These are phyloP conservation scores for Dissophora globulifera DNA, from an alignment of 192 early-diverging fungal genomes.

Conservation along the genomic window DNA sequence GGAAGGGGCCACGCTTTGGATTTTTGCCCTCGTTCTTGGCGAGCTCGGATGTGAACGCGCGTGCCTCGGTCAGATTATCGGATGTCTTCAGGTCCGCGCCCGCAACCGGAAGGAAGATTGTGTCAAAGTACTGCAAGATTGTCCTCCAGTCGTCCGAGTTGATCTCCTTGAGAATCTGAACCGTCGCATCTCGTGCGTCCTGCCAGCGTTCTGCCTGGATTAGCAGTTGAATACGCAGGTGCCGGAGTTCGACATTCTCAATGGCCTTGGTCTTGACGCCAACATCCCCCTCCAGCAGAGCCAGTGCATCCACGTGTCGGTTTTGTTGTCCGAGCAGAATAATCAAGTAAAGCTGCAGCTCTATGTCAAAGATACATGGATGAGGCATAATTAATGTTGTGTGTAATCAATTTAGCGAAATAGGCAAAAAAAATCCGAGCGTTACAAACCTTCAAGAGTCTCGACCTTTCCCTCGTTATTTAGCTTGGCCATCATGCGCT, in stretches of 20 bases:
- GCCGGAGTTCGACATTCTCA: constrained; percentile 79
- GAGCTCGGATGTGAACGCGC: constrained; percentile 50
- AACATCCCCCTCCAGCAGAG: constrained; percentile 69
- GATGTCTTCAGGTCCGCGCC: constrained; percentile 48
- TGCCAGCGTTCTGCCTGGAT: constrained; percentile 61
- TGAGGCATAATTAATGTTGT: too few relatives aligned
- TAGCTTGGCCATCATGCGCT: constrained; percentile 86
- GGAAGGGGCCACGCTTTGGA: constrained; percentile 74
- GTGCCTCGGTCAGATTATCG: constrained; percentile 52
- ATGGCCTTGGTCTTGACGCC: constrained; percentile 64
- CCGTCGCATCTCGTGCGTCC: constrained; percentile 56
- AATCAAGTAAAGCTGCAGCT: constrained; percentile 79
- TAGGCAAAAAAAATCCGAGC: background rate
- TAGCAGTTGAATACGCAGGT: constrained; percentile 65
- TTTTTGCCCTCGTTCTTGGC: constrained; percentile 53
- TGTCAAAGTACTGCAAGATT: constrained; percentile 70
- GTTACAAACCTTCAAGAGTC: constrained; percentile 69
- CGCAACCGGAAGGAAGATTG: constrained; percentile 58
- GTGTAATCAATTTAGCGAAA: background rate
- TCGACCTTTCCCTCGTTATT: constrained; percentile 71
- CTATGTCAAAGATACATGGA: constrained; percentile 40
- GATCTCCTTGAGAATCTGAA: constrained; percentile 53
- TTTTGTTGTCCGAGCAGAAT: constrained; percentile 74
- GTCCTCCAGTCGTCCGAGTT: constrained; percentile 79
- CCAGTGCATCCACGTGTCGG: constrained; percentile 73